phyloP scores from a whole-genome alignment of 352 stramenopile genomes.

The Phytophthora kernoviae region DNA sequence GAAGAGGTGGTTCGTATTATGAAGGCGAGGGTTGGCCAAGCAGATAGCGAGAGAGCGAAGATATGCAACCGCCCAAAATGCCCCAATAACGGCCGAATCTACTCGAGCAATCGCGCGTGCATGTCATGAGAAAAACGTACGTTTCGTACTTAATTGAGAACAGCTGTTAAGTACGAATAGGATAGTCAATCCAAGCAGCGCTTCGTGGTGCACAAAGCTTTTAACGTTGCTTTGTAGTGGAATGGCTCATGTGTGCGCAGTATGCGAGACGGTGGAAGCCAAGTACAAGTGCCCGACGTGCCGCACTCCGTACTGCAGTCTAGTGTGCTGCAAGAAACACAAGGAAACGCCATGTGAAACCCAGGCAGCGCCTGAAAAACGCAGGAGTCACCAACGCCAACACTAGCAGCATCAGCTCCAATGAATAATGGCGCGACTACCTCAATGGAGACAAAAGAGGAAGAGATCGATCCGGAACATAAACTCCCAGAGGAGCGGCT shows the following conservation, averaged over 20 bases:
- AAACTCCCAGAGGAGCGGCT: conserved; percentile 67
- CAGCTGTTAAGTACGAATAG: too few relatives aligned
- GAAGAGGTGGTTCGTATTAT: conserved; percentile 20
- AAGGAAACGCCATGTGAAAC: conserved; percentile 69
- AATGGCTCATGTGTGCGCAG: conserved; percentile 57
- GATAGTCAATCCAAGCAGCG: too few relatives aligned
- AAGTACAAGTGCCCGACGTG: conserved; percentile 89
- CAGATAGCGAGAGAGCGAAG: conserved; percentile 14
- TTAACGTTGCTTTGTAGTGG: conserved; percentile 1
- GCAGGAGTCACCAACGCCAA: conserved; percentile 9
- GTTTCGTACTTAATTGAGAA: too few relatives aligned
- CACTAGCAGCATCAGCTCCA: conserved; percentile 6
- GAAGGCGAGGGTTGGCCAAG: not conserved
- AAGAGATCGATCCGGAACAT: conserved; percentile 39
- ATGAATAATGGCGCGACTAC: not conserved
- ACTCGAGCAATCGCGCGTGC: not conserved
- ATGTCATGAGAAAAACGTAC: conserved; percentile 16
- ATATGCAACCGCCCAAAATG: conserved; percentile 28
- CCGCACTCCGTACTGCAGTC: conserved; percentile 73
- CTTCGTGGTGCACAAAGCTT: not conserved
- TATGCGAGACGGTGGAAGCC: conserved; percentile 57
- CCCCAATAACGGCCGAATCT: conserved; percentile 12
- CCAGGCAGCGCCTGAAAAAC: conserved; percentile 9
- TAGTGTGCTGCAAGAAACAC: conserved; percentile 81
- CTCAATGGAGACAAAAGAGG: conserved; percentile 35